phyloP scores from a whole-genome alignment of 2,329 filamentous ascomycete species.

The Metarhizium album region DNA sequence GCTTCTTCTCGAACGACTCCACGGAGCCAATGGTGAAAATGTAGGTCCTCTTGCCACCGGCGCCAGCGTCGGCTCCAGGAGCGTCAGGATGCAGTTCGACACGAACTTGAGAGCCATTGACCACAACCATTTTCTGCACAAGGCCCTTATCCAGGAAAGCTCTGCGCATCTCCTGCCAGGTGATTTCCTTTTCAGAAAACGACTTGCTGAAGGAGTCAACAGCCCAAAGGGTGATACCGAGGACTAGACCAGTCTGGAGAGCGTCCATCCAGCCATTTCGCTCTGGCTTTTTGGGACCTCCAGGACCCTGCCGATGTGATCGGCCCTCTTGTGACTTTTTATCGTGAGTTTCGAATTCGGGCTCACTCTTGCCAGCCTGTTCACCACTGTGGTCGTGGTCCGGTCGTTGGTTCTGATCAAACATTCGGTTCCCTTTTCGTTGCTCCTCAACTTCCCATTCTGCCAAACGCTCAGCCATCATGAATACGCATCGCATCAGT shows the following conservation, averaged over 20 bases:
- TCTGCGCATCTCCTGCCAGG: conserved; percentile 91
- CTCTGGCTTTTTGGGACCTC: conserved; percentile 25
- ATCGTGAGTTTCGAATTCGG: conserved; percentile 10
- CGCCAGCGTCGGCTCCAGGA: conserved; percentile 29
- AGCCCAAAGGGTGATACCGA: conserved; percentile 44
- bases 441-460: conserved; percentile 17
- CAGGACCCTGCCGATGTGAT: conserved; percentile 17
- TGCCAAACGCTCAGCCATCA: conserved; percentile 25
- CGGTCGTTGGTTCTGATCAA: conserved; percentile 14
- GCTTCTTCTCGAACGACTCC: conserved; percentile 79
- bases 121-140: conserved; percentile 82
- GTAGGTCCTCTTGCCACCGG: conserved; percentile 39
- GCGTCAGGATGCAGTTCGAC: conserved; percentile 73
- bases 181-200: conserved; percentile 61
- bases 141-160: conserved; percentile 94
- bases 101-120: conserved; percentile 60
- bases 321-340: conserved; percentile 12
- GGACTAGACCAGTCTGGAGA: conserved; percentile 25
- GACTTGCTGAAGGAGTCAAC: conserved; percentile 29
- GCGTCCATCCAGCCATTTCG: conserved; percentile 25
- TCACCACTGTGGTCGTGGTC: conserved; percentile 12
- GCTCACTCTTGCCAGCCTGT: conserved; percentile 10
- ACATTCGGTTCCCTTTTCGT: conserved; percentile 11
- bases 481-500: conserved; percentile 25
- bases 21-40: conserved; percentile 94